Base-by-base conservation (phyloP, 2,329 filamentous ascomycete species). In the Cryphonectria radicalis region DNA sequence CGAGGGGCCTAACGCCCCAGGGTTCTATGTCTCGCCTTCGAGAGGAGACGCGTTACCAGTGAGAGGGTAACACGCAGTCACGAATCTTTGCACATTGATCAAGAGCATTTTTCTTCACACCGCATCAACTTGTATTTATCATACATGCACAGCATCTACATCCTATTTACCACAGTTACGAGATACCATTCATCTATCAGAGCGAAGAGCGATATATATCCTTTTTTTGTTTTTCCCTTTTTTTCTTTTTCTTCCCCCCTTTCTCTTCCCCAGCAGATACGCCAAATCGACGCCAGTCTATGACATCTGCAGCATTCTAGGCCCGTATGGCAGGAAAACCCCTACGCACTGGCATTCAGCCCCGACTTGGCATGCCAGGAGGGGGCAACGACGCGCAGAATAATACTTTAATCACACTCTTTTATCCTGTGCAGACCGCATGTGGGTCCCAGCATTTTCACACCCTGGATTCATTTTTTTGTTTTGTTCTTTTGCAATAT, bases 21-120 rank as follows among this genome's bases (percentile, higher is more conserved):
- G 80, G 80, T 55, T 86, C 85, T 0, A 86, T 84, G 76, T 88
- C 86, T 74, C 86, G 86, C 14, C 80, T 89, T 46, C 82, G 86
- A 53, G 87, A 89, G 73, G 86, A 88, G 77, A 83, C 83, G n/a
- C 84, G 82, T 75, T 86, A 84, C 73, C 85, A 77, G 80, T 63
- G 46, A 62, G 66, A 8, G 32, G 19, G 46, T 17, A 32, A 63
- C 17, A 35, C 66, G 40, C 57, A 28, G 50, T 50, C 13, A 67
- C 66, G n/a, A 66, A 28, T 40, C 25, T 55, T 55, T 53, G 22
- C 59, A 60, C 55, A 60, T 50, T 69, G 64, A 37, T n/a, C 60
- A 64, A 59, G 46, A 63, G 59, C 64, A 43, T 57, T 69, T 62
- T 19, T 60, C 25, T 32, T 22, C 42, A 46, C 42, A 63, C 35